A percentile compares a stretch with the other conserved stretches of the same genome.
Evolutionary conservation across 768 basidiomycete species (phyloP).

Genomic region (Tylopilus subfusipes): DNA sequence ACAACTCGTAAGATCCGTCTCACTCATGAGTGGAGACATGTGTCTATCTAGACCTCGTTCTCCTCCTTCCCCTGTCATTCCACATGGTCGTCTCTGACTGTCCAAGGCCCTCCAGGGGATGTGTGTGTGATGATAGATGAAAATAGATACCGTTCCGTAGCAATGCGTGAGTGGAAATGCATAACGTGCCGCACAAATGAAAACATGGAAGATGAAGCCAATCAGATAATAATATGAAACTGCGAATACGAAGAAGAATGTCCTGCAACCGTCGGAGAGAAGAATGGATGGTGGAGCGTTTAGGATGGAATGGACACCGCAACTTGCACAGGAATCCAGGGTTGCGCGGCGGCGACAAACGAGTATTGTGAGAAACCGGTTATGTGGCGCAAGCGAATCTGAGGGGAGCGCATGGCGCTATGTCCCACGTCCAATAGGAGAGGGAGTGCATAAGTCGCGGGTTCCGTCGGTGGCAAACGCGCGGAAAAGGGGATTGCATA

Average conservation of each 20-base stretch:
- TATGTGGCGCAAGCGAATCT: slow-evolving; percentile 22
- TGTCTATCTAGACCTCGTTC: slow-evolving; percentile 13
- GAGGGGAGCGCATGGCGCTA: slow-evolving; percentile 23
- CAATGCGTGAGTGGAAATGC: slow-evolving; percentile 29
- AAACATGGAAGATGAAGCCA: slow-evolving; percentile 18
- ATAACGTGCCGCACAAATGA: slow-evolving; percentile 25
- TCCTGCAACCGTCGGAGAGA: slow-evolving; percentile 6
- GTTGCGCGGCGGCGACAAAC: slow-evolving; percentile 14
- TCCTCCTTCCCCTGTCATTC: slow-evolving; percentile 9
- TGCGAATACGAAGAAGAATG: slow-evolving; percentile 16
- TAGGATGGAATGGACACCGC: slow-evolving; percentile 7
- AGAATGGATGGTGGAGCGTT: slow-evolving; percentile 1
- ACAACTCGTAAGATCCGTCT: slow-evolving; percentile 22
- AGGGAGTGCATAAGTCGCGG: slow-evolving; percentile 20
- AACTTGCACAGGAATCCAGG: slow-evolving; percentile 20
- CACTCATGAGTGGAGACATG: slow-evolving; percentile 12
- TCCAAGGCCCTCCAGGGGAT: slow-evolving; percentile 27
- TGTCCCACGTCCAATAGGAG: slow-evolving; percentile 20
- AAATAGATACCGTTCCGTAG: slow-evolving; percentile 31
- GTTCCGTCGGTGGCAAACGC: slow-evolving; percentile 23
- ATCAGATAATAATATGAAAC: slow-evolving; percentile 29
- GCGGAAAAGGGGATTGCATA: slow-evolving; percentile 25
- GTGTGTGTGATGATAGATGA: slow-evolving; percentile 21
- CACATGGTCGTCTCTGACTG: slow-evolving; percentile 11
- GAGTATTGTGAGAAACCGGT: slow-evolving; percentile 13